Conservation (phyloP, 1,284 basidiomycete species). For the Hymenochaete sp. region DNA sequence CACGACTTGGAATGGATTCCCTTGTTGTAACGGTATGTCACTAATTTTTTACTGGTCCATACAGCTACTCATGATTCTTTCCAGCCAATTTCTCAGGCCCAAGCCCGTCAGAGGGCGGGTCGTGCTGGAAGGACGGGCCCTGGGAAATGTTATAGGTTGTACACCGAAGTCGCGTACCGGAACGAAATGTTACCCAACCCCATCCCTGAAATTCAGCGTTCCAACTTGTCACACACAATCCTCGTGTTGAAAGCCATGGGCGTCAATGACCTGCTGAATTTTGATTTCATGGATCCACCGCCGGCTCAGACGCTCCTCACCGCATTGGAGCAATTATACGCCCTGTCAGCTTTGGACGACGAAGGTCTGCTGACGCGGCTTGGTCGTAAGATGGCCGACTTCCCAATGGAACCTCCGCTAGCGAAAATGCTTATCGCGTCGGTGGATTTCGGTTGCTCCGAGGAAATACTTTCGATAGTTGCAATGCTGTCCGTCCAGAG, state of each 20-base stretch:
- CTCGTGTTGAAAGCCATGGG: conserved; percentile 98
- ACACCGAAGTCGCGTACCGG: conserved; percentile 94
- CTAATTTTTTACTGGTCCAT: background rate
- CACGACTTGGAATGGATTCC: conserved; percentile 96
- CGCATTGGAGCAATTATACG: conserved; percentile 90
- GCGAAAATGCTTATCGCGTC: conserved; percentile 99
- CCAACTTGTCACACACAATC: conserved; percentile 89
- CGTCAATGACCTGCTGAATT: conserved; percentile 94
- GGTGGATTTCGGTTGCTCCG: conserved; percentile 92
- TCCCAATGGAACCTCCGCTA: conserved; percentile 93
- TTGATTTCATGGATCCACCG: conserved; percentile 99
- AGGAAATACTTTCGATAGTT: conserved; percentile 94
- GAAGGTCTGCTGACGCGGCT: conserved; percentile 91
- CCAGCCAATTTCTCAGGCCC: conserved; percentile 94
- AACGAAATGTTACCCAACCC: conserved; percentile 99
- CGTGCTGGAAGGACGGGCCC: conserved; percentile 97
- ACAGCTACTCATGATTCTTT: background rate
- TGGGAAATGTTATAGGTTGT: conserved; percentile 96
- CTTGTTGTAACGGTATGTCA: conserved; percentile 75
- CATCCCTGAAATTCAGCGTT: conserved; percentile 96
- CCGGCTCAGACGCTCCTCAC: conserved; percentile 94
- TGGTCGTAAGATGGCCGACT: conserved; percentile 98
- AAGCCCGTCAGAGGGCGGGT: conserved; percentile 90
- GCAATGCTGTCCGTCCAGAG: conserved; percentile 97
- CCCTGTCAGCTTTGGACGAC: conserved; percentile 91